phyloP scores from a whole-genome alignment of 2,329 filamentous ascomycete genomes.

The Verticillium nubilum region DNA sequence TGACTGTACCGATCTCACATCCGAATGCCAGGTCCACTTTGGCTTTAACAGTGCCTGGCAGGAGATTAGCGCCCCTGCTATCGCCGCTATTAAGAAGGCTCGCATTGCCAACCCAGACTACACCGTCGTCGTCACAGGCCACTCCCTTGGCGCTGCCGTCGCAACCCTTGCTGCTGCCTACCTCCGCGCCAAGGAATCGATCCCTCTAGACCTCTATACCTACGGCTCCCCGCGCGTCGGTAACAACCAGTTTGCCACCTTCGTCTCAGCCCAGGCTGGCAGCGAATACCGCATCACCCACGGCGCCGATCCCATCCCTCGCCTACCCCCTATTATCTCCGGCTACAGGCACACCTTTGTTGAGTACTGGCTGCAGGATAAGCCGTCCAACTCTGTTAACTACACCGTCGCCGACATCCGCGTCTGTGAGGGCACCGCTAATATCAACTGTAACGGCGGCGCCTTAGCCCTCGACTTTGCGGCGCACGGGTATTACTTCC shows the following conservation, averaged over 20 bases:
- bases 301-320: slow-evolving; percentile 60
- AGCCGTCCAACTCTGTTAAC: slow-evolving; percentile 22
- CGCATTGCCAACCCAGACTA: slow-evolving; percentile 42
- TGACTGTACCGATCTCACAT: slow-evolving; percentile 28
- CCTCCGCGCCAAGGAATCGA: slow-evolving; percentile 41
- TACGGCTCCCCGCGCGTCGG: slow-evolving; percentile 64
- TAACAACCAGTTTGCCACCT: slow-evolving; percentile 47
- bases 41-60: slow-evolving; percentile 56
- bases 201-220: slow-evolving; percentile 52
- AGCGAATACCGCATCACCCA: slow-evolving; percentile 62
- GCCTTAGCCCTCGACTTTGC: slow-evolving; percentile 35
- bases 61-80: slow-evolving; percentile 39
- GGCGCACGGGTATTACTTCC: slow-evolving; percentile 46
- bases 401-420: slow-evolving; percentile 34
- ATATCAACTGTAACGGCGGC: slow-evolving; percentile 45
- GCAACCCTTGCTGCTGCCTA: slow-evolving; percentile 54
- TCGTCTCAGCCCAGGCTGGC: slow-evolving; percentile 46
- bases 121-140: slow-evolving; percentile 55
- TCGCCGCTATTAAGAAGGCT: slow-evolving; percentile 38
- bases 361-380: slow-evolving; percentile 58
- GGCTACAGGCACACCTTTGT: slow-evolving; percentile 63
- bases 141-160: slow-evolving; percentile 64
- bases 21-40: slow-evolving; percentile 44
- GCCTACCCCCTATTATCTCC: slow-evolving; percentile 55
- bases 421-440: slow-evolving; percentile 43